Percentiles rank a stretch among this genome's conserved stretches.
Conservation (phyloP, 2,329 filamentous ascomycete species). For the Monilinia aucupariae region DNA sequence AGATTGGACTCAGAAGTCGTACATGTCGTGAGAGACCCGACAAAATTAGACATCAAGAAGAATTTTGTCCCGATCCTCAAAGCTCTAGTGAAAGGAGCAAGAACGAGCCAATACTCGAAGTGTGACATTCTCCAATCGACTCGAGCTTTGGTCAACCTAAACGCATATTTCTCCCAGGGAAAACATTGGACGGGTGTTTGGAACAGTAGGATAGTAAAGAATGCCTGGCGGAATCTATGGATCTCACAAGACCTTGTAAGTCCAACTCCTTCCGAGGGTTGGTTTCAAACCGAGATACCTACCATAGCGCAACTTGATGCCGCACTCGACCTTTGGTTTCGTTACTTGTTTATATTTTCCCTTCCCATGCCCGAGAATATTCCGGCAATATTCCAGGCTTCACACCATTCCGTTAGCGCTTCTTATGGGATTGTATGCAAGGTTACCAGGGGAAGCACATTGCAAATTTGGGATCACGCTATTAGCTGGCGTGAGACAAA, state of each 20-base stretch:
- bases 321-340: constrained; percentile 43
- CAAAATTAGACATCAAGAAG: constrained; percentile 42
- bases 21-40: constrained; percentile 39
- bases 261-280: constrained; percentile 39
- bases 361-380: constrained; percentile 40
- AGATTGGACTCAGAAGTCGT: constrained; percentile 46
- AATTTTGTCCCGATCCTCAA: constrained; percentile 51
- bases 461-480: constrained; percentile 60
- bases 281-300: constrained; percentile 42
- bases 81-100: constrained; percentile 45
- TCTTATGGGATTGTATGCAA: constrained; percentile 59
- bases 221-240: constrained; percentile 43
- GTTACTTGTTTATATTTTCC: constrained; percentile 44
- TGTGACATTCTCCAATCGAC: constrained; percentile 41
- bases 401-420: constrained; percentile 56
- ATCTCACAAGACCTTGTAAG: constrained; percentile 41
- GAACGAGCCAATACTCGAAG: constrained; percentile 42
- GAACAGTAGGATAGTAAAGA: constrained; percentile 43
- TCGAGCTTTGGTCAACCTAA: constrained; percentile 28
- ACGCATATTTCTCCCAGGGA: constrained; percentile 36
- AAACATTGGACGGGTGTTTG: constrained; percentile 44
- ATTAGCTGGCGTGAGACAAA: constrained; percentile 52
- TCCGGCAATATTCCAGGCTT: constrained; percentile 57
- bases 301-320: constrained; percentile 43
- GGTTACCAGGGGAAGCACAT: constrained; percentile 52